Percentiles rank a stretch among this genome's conserved stretches.
These are phyloP conservation scores for Candida manassasensis DNA, from an alignment of 805 yeast genomes.

Conservation along the genomic window DNA sequence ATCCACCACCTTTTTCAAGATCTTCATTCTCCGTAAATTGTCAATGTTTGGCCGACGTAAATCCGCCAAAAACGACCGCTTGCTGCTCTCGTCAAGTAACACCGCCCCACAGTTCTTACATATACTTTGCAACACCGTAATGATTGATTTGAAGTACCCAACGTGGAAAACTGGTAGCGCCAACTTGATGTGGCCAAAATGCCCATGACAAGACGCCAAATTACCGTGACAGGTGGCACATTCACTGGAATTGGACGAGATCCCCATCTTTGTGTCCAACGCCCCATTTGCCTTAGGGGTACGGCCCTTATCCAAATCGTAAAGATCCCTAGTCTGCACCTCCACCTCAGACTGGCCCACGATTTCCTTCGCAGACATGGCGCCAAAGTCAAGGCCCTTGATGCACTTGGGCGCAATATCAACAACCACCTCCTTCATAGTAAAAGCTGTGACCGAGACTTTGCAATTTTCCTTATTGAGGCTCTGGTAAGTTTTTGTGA, in stretches of 20 bases:
- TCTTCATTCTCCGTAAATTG: slow-evolving; percentile 86
- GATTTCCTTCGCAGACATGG: slow-evolving; percentile 86
- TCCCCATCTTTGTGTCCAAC: slow-evolving; percentile 90
- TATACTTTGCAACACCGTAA: slow-evolving; percentile 81
- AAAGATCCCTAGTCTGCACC: slow-evolving; percentile 83
- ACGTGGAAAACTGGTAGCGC: slow-evolving; percentile 97
- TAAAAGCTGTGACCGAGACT: no score
- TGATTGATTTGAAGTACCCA: slow-evolving; percentile 90
- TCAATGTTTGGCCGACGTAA: slow-evolving; percentile 84
- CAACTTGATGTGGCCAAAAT: slow-evolving; percentile 89
- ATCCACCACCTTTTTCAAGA: slow-evolving; percentile 74
- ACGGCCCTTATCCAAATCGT: slow-evolving; percentile 86
- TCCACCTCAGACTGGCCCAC: slow-evolving; percentile 93
- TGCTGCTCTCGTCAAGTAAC: slow-evolving; percentile 66
- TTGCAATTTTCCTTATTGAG: not conserved
- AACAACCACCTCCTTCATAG: slow-evolving; percentile 49
- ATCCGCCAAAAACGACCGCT: slow-evolving; percentile 67
- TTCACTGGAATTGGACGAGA: slow-evolving; percentile 76
- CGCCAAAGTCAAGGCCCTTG: slow-evolving; percentile 87
- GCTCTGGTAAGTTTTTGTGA: not conserved
- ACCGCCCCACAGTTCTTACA: slow-evolving; percentile 86
- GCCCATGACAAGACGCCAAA: slow-evolving; percentile 95
- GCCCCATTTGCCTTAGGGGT: slow-evolving; percentile 84
- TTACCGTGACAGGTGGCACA: slow-evolving; percentile 91
- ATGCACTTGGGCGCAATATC: slow-evolving; percentile 89